Base-by-base conservation (phyloP, 306 rosid species). In the Cicer cuneatum region DNA sequence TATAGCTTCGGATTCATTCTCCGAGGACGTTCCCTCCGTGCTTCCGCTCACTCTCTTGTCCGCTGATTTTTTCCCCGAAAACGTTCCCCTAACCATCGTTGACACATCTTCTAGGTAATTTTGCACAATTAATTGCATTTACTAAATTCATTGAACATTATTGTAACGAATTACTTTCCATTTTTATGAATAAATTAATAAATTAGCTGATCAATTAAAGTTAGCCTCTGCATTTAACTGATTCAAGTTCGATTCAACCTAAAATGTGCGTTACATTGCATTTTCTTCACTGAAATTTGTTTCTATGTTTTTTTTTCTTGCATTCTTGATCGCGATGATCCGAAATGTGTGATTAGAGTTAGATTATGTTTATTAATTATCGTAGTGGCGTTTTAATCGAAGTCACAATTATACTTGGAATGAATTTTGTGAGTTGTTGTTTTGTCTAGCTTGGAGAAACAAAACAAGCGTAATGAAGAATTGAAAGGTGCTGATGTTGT, bases 401-500 rank as follows among this genome's bases (percentile, higher is more conserved):
- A 75, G 29, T 29, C 12, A 11, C 19, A 53, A 58, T 10, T 45
- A 42, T 33, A 13, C 48, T 48, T 51, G 24, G 47, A 75, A 21
- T 58, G 53, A 69, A 43, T 10, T 10, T 10, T 4, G 6, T 21
- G 66, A 7, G 14, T 51, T 13, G 29, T 39, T 80, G 61, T 37
- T 49, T 8, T 74, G 35, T 49, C 9, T 8, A 93, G 98, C 76
- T 67, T 80, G 88, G 97, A 93, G 56, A 86, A 79, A 71, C 85
- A 70, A 69, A 57, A 68, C 43, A 93, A 91, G 82, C 89, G 89
- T 48, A 83, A 87, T 48, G 93, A 93, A 65, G 97, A 93, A 61
- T 66, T 93, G 84, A 88, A 77, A 86, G 85, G 83, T 45, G 97
- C 98, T 41, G 97, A 93, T 85, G 97, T 56, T 5, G 92, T 91